These are phyloP conservation scores for Phialocephala subalpina DNA, from an alignment of 2,329 filamentous ascomycete genomes.

Conservation along the genomic window DNA sequence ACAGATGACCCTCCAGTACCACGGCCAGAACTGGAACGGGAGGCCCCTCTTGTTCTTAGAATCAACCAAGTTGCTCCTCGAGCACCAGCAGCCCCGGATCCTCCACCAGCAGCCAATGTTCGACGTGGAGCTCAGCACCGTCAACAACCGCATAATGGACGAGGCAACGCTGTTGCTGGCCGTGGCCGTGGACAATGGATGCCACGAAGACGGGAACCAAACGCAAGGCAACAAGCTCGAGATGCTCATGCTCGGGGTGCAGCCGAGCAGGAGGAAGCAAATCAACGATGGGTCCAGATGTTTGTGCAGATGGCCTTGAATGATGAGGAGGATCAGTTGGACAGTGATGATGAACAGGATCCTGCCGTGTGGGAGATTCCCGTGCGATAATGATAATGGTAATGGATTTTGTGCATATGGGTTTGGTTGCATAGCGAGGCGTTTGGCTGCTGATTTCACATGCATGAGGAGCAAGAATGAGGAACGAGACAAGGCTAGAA, in stretches of 20 bases:
- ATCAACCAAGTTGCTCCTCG: slow-evolving; percentile 40
- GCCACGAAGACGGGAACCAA: slow-evolving; percentile 1
- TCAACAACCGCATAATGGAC: slow-evolving; percentile 16
- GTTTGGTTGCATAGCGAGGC: slow-evolving; percentile 11
- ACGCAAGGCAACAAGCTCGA: slow-evolving; percentile 21
- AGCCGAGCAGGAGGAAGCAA: slow-evolving; percentile 31
- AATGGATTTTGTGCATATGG: slow-evolving; percentile 11
- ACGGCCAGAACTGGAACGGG: slow-evolving; percentile 36
- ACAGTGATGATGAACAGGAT: slow-evolving; percentile 55
- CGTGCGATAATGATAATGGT: slow-evolving; percentile 27
- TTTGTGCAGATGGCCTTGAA: slow-evolving; percentile 46
- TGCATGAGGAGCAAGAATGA: neutral
- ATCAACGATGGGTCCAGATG: slow-evolving; percentile 44
- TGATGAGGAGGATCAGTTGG: slow-evolving; percentile 46
- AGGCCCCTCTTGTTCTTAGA: slow-evolving; percentile 45
- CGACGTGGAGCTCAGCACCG: slow-evolving; percentile 18
- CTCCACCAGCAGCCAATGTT: slow-evolving; percentile 24
- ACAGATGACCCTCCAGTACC: slow-evolving; percentile 20
- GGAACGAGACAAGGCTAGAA: neutral
- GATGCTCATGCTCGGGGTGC: slow-evolving; percentile 23
- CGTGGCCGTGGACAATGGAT: slow-evolving; percentile 12
- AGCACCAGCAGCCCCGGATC: slow-evolving; percentile 35
- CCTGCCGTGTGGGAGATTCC: slow-evolving; percentile 52
- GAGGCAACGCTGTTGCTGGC: neutral
- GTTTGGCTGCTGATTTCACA: neutral